These are phyloP conservation scores for Lentinula sp. DNA, from an alignment of 768 basidiomycete species.

Conservation along the genomic window DNA sequence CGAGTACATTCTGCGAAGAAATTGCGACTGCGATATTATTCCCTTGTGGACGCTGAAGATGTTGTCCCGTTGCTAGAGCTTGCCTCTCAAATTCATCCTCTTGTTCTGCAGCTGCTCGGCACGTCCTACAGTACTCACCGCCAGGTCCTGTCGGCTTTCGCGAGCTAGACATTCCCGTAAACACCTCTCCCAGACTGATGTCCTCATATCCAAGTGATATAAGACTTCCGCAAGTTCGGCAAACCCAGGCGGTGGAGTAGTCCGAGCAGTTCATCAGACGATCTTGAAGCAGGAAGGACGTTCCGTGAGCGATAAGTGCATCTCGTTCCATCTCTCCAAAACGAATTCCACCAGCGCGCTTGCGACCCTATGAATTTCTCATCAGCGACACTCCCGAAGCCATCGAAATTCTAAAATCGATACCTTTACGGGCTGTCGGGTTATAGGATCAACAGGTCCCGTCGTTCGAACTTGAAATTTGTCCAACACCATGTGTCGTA, in stretches of 20 bases:
- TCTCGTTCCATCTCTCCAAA: conserved; percentile 99
- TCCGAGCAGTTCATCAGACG: conserved; percentile 99
- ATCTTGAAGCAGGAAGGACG: conserved; percentile 97
- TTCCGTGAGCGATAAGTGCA: conserved; percentile 96
- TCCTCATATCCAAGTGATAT: conserved; percentile 97
- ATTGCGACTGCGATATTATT: conserved; percentile 64
- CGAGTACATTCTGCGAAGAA: conserved; percentile 61
- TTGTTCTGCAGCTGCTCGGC: conserved; percentile 65
- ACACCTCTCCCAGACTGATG: conserved; percentile 61
- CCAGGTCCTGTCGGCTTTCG: conserved; percentile 63
- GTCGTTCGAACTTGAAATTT: conserved; percentile 99
- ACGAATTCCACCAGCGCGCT: conserved; percentile 97
- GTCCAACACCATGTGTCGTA: conserved; percentile 99
- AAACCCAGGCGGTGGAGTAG: conserved; percentile 99
- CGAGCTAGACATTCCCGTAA: conserved; percentile 40
- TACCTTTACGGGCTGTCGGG: conserved; percentile 96
- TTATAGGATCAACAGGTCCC: conserved; percentile 93
- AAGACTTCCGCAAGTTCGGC: conserved; percentile 91
- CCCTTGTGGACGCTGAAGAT: conserved; percentile 31
- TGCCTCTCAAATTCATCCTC: conserved; percentile 57
- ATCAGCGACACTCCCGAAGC: neutral
- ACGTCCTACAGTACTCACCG: conserved; percentile 96
- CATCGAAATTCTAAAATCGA: conserved; percentile 14
- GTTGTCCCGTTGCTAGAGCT: conserved; percentile 51
- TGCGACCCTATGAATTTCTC: conserved; percentile 65